Conservation (phyloP, 169 alveolate genomes). For the Plasmodium chabaudi region DNA sequence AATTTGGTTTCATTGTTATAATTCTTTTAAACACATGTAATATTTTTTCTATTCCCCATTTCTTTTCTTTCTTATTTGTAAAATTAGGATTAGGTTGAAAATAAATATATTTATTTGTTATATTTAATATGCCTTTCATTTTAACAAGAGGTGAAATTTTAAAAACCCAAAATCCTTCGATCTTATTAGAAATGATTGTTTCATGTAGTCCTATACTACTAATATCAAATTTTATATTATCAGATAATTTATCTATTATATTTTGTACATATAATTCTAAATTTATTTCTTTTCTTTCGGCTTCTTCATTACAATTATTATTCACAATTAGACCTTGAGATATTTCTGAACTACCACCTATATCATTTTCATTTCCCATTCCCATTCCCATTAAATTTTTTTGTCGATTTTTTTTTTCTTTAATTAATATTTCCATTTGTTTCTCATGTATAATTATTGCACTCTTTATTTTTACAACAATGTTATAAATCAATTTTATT, state of each 20-base stretch:
- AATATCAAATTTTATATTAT: constrained; percentile 76
- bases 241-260: constrained; percentile 18
- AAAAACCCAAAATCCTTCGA: constrained; percentile 84
- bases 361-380: neutral
- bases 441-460: constrained; percentile 63
- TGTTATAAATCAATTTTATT: constrained; percentile 18
- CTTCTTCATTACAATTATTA: neutral
- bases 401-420: constrained; percentile 29
- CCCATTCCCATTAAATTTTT: neutral
- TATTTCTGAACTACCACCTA: neutral
- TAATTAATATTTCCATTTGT: constrained; percentile 71
- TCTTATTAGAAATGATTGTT: constrained; percentile 76
- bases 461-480: constrained; percentile 21
- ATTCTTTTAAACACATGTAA: constrained; percentile 86
- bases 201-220: constrained; percentile 80
- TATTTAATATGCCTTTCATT: constrained; percentile 86
- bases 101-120: constrained; percentile 85
- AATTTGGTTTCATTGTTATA: constrained; percentile 84
- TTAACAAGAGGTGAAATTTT: constrained; percentile 86
- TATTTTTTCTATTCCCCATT: constrained; percentile 81
- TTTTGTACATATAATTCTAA: constrained; percentile 36
- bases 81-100: constrained; percentile 89
- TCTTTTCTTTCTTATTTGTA: constrained; percentile 85
- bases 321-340: neutral
- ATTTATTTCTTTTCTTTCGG: constrained; percentile 3